phyloP scores from a whole-genome alignment of 129 eudicot species.

The Daucus carota region DH1_v3.0 NC_030382.2:41948501-41949000 shows the following conservation, averaged over 20 bases:
- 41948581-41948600: neutral
- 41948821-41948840: neutral
- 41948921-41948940: constrained; percentile 75
- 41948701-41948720: constrained; percentile 71
- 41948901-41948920: constrained; percentile 22
- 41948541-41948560: neutral
- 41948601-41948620: neutral
- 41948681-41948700: constrained; percentile 72
- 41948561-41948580: neutral
- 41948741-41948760: constrained; percentile 65
- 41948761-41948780: constrained; percentile 66
- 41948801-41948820: neutral
- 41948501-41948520: neutral
- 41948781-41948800: constrained; percentile 46
- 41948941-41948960: constrained; percentile 69
- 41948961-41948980: constrained; percentile 76
- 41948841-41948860: neutral
- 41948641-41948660: constrained; percentile 62
- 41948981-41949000: constrained; percentile 70
- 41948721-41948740: constrained; percentile 77
- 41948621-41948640: constrained; percentile 27
- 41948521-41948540: neutral
- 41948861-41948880: neutral
- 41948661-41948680: constrained; percentile 74
- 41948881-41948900: neutral